Base-by-base conservation (phyloP, 1,284 basidiomycete genomes). In the Ustilago lituana region DNA sequence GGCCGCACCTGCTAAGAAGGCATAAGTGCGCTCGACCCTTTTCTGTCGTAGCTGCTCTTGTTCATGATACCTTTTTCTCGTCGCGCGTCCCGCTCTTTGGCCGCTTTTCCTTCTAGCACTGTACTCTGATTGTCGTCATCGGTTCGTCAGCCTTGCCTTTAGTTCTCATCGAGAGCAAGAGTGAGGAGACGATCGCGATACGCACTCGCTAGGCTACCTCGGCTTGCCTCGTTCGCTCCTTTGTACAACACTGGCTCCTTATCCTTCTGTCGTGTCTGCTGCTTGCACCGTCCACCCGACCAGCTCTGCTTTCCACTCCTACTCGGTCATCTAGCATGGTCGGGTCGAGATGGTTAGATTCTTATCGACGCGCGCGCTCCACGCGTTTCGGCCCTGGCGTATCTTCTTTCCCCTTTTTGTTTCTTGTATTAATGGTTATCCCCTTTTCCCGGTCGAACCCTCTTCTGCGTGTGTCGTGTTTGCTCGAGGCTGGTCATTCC, bases 1-100 rank as follows among this genome's bases (percentile, higher is more conserved):
- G 70, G 57, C 76, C 33, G 70, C 74, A 26, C 35, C 66, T 36
- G 66, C 73, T 50, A 75, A 70, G 70, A 77, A 73, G 67, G 70
- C 66, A 51, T 73, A 64, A 57, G 47, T 29, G 43, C 38, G 4
- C 36, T 45, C 56, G 44, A 36, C 36, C 15, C 37, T 26, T 26
- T 20, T 26, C 37, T 23, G 43, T 54, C 38, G 45, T 65, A 45
- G 50, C 47, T 41, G 50, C 35, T 58, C 36, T 50, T 37, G 49
- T 56, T 47, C 51, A 36, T 58, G 59, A 62, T 68, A 61, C 59
- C 65, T 68, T 46, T 38, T 54, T 32, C 40, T 45, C 54, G 51
- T 48, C 45, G 54, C 57, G 52, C 60, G 31, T 35, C 22, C 27
- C 31, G 47, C 48, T 46, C 15, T 44, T 20, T 57, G n/a, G n/a